Evolutionary conservation across 331 rosid genomes (phyloP).

Genomic region (Acacia pycnantha): DNA sequence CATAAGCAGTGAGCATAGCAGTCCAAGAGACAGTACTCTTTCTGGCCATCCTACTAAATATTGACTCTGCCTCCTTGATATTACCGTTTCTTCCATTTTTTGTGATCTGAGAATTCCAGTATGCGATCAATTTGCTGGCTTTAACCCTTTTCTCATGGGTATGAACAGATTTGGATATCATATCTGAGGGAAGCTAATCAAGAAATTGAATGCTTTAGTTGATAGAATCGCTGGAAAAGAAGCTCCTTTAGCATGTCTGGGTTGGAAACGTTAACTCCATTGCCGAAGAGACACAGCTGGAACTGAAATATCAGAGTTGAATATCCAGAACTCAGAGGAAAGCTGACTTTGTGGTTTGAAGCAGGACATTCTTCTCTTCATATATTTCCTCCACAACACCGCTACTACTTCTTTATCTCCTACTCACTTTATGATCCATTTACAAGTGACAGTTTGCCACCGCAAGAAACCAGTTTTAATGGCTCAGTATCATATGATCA

Average conservation of each 20-base stretch:
- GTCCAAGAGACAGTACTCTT: constrained; percentile 73
- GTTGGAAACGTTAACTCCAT: not conserved
- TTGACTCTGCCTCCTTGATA: constrained; percentile 53
- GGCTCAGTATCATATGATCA: not conserved
- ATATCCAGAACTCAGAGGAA: not conserved
- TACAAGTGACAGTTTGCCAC: not conserved
- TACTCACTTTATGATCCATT: not conserved
- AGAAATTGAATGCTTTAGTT: not conserved
- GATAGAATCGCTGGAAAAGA: not conserved
- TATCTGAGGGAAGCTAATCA: not conserved
- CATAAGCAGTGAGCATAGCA: constrained; percentile 81
- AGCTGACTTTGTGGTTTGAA: not conserved
- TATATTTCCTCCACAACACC: not conserved
- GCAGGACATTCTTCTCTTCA: not conserved
- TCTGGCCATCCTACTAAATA: constrained; percentile 1
- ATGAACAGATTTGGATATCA: not conserved
- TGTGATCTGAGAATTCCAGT: constrained; percentile 61
- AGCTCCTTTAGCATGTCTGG: not conserved
- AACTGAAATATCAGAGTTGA: not conserved
- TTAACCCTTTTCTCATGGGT: constrained; percentile 2
- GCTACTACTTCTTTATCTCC: not conserved
- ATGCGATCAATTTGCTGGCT: constrained; percentile 45
- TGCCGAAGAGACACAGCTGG: not conserved
- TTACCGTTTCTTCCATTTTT: constrained; percentile 64
- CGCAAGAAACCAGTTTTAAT: not conserved